Conservation (phyloP, 208 protist species). For the Leishmania mexicana region DNA sequence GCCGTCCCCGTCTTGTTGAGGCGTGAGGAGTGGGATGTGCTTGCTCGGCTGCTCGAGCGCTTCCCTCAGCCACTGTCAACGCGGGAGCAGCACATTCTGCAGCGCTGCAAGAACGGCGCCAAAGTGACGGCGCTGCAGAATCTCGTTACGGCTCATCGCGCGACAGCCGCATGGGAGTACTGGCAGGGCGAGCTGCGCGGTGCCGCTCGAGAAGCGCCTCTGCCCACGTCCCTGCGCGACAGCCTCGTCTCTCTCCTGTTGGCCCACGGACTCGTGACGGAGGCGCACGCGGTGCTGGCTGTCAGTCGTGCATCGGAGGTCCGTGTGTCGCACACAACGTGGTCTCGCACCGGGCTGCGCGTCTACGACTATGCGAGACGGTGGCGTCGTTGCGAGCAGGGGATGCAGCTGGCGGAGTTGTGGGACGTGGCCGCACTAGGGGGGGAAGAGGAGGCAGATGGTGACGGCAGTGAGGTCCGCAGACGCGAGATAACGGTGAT, state of each 20-base stretch:
- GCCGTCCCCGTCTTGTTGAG: conserved; percentile 17
- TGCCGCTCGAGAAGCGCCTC: neutral
- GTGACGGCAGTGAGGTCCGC: neutral
- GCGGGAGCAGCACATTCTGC: conserved; percentile 12
- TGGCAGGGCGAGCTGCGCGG: conserved; percentile 3
- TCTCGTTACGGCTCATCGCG: conserved; percentile 3
- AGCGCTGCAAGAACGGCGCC: conserved; percentile 2
- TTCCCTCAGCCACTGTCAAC: conserved; percentile 22
- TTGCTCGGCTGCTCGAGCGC: conserved; percentile 10
- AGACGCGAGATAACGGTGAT: conserved; percentile 16
- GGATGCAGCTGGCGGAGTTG: conserved; percentile 9
- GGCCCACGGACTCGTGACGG: neutral
- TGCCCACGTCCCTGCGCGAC: conserved; percentile 9
- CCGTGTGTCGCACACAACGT: neutral
- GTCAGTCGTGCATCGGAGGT: neutral
- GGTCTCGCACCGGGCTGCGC: conserved; percentile 7
- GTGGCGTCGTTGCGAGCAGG: neutral
- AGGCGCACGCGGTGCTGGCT: conserved; percentile 13
- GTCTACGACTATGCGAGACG: conserved; percentile 8
- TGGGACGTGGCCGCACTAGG: conserved; percentile 20
- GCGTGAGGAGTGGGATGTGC: conserved; percentile 10
- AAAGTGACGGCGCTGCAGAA: conserved; percentile 2
- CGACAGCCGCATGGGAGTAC: conserved; percentile 6
- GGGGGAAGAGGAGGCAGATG: neutral
- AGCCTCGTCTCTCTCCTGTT: conserved; percentile 24